Base-by-base conservation (phyloP, 805 yeast genomes). In the Candida silvatica region DNA sequence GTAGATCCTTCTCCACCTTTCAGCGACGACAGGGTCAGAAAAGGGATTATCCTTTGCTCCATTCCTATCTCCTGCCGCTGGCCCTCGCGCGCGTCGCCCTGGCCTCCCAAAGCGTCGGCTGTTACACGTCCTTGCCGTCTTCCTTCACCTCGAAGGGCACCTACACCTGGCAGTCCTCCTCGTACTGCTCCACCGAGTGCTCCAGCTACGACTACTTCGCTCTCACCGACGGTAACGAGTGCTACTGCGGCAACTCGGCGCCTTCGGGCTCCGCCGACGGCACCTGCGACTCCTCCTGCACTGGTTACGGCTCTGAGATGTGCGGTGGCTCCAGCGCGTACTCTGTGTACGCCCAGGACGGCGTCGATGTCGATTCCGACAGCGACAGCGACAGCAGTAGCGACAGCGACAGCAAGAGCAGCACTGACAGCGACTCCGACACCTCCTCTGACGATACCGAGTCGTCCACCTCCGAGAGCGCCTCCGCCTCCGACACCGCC, bases 161-260 rank as follows among this genome's bases (percentile, higher is more conserved):
- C 3, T 71, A 70, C 52, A 58, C 54, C 2, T 80, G 60, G 51
- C 88, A 82, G 57, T 67, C 86, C 6, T 68, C 75, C 14, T 61
- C 69, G 6, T 60, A 71, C 48, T 80, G 92, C 54, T 17, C 46
- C 3, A 60, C 64, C 38, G 43, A 48, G 6, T 60, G 63, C 41
- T 80, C 56, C 4, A 49, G 43, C n/a, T 37, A 50, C 35, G 68
- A 69, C 6, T 61, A 56, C 47, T 69, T 69, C 28, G 87, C 80
- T 3, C 51, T 74, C 23, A 52, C 66, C 9, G 55, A 65, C 34
- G 84, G 86, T 6, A 47, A 62, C 18, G 53, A 56, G 15, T 83
- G 94, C 54, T 80, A 69, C 48, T 83, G 94, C 55, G 90, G 90
- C 19, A 59, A 67, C 46, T 41, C 59, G 1, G 38, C 55, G 2